Conservation (phyloP, 805 yeast species). For the Clavispora santaluciae region DNA sequence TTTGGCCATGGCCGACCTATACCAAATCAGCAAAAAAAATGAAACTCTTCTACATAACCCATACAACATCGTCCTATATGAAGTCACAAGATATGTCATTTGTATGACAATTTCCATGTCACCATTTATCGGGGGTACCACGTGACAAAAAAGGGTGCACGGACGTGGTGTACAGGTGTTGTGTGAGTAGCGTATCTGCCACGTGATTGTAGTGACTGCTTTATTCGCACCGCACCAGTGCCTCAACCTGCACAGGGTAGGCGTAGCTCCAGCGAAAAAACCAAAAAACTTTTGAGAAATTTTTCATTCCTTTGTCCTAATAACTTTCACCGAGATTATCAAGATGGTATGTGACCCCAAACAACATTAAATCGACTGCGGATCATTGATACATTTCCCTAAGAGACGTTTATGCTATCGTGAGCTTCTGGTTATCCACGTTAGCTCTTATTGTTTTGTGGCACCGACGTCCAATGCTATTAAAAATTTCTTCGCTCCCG, state of each 20-base stretch:
- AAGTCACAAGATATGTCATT: too few species aligned
- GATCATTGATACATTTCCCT: not conserved
- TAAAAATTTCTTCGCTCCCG: not conserved
- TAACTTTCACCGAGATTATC: conserved; percentile 17
- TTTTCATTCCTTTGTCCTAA: conserved; percentile 15
- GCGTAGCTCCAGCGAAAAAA: conserved; percentile 10
- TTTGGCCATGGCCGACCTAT: too few species aligned
- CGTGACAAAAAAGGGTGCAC: not conserved
- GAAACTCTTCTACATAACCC: too few species aligned
- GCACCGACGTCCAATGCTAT: too few species aligned
- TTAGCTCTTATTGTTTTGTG: not conserved
- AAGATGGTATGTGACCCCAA: conserved; percentile 18
- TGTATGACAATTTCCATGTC: too few species aligned
- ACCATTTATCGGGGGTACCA: too few species aligned
- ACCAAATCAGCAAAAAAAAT: too few species aligned
- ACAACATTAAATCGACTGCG: not conserved
- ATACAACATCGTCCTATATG: too few species aligned
- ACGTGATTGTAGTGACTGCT: conserved; percentile 17
- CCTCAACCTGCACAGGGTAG: conserved; percentile 14
- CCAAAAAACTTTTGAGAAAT: conserved; percentile 16
- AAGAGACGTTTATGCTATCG: not conserved
- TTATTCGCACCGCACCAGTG: conserved; percentile 4
- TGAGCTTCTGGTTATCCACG: too few species aligned
- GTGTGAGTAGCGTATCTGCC: not conserved
- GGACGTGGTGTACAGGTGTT: not conserved